Evolutionary conservation across 345 rosid genomes (phyloP).

Genomic region (Populus nigra): DNA sequence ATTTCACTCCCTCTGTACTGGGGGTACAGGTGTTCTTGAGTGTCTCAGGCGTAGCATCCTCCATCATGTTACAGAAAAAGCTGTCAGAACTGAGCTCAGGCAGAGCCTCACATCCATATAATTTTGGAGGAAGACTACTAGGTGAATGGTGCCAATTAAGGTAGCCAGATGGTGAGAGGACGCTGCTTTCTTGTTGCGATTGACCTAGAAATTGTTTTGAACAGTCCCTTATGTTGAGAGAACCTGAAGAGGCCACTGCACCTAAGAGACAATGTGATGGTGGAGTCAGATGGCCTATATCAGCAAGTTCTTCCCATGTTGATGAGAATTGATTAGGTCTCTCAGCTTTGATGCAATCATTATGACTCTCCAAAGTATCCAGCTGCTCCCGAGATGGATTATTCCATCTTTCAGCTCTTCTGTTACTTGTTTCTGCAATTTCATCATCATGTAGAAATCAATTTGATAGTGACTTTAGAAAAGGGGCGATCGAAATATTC

Average conservation of each 20-base stretch:
- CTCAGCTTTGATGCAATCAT: constrained; percentile 3
- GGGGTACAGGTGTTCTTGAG: constrained; percentile 22
- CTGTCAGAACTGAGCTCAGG: constrained; percentile 8
- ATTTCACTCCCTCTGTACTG: constrained; percentile 4
- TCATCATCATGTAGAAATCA: background rate
- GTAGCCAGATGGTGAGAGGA: constrained; percentile 17
- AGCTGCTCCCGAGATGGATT: constrained; percentile 25
- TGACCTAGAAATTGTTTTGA: constrained; percentile 5
- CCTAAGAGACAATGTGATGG: constrained; percentile 11
- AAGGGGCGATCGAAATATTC: background rate
- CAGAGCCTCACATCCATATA: background rate
- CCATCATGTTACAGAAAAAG: constrained; percentile 8
- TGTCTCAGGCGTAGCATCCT: constrained; percentile 10
- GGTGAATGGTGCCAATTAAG: constrained; percentile 13
- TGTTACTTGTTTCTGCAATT: constrained; percentile 24
- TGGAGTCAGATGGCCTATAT: constrained; percentile 23
- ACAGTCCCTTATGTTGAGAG: background rate
- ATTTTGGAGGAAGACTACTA: constrained; percentile 8
- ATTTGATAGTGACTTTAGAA: background rate
- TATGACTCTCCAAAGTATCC: constrained; percentile 7
- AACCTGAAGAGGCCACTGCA: constrained; percentile 23
- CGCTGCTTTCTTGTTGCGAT: constrained; percentile 9
- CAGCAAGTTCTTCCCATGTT: constrained; percentile 23
- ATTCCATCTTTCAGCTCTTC: constrained; percentile 14
- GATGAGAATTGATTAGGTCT: constrained; percentile 17